A percentile compares a stretch with the other conserved stretches of the same genome.
These are phyloP conservation scores for Epichloe baconii DNA, from an alignment of 2,329 filamentous ascomycete species.

Conservation along the genomic window DNA sequence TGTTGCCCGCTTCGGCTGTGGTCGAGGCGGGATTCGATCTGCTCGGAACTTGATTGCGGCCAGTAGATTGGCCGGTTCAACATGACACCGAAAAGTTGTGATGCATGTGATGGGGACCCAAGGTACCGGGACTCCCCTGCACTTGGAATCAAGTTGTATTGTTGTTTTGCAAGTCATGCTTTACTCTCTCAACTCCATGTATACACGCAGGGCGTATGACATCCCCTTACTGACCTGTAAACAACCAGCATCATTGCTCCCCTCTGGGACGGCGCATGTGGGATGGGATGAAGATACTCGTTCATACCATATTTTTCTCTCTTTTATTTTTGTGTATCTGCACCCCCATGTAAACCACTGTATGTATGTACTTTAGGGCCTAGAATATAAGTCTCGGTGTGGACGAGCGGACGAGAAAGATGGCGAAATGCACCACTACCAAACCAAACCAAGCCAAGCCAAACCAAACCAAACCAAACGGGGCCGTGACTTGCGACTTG, in stretches of 20 bases:
- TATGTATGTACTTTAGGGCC: slow-evolving; percentile 1
- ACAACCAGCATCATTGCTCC: neutral
- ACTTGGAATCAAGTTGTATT: neutral
- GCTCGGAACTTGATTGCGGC: slow-evolving; percentile 2
- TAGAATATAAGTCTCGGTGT: neutral
- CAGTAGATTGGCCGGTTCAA: slow-evolving; percentile 1
- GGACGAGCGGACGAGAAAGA: neutral
- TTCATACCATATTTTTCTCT: neutral
- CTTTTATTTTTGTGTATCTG: neutral
- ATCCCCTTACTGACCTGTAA: neutral
- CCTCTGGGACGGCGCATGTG: neutral
- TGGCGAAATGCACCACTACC: too few relatives aligned
- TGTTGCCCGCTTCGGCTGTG: neutral
- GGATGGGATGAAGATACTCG: neutral
- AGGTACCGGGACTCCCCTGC: neutral
- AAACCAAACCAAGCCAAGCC: too few relatives aligned
- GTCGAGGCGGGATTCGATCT: neutral
- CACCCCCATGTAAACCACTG: neutral
- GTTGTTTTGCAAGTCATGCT: neutral
- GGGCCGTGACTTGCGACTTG: neutral
- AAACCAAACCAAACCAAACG: too few relatives aligned
- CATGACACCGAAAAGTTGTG: neutral
- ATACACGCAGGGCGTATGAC: neutral
- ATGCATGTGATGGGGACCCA: neutral
- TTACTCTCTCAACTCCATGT: slow-evolving; percentile 5